Conservation (phyloP, 805 yeast genomes). For the Kodamaea kakaduensis region DNA sequence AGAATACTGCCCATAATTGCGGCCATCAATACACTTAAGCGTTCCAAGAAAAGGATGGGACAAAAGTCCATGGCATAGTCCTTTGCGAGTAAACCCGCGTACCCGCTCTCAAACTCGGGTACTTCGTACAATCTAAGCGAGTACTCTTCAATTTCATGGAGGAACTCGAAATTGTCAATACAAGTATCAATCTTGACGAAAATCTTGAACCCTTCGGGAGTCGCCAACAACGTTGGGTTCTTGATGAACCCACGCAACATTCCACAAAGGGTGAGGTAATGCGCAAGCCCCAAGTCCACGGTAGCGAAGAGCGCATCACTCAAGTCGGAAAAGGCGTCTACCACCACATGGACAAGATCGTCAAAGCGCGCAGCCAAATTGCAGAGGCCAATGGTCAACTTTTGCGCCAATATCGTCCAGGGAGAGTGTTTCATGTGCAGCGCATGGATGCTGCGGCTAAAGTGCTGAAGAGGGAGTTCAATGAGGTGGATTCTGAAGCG, state of each 20-base stretch:
- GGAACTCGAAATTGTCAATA: constrained; percentile 37
- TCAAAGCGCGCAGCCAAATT: constrained; percentile 25
- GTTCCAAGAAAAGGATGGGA: constrained; percentile 34
- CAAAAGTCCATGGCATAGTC: constrained; percentile 30
- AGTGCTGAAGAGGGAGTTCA: constrained; percentile 43
- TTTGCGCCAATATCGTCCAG: constrained; percentile 33
- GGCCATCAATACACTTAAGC: constrained; percentile 32
- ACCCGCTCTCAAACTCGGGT: constrained; percentile 11
- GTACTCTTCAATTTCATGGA: constrained; percentile 33
- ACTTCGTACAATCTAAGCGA: constrained; percentile 16
- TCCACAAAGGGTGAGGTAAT: constrained; percentile 36
- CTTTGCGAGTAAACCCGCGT: constrained; percentile 17
- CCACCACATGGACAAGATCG: constrained; percentile 16
- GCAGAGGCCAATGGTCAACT: constrained; percentile 31
- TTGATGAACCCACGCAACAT: constrained; percentile 28
- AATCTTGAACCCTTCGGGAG: constrained; percentile 24
- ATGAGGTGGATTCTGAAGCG: constrained; percentile 45
- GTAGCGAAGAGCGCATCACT: constrained; percentile 22
- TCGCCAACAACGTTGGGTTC: constrained; percentile 25
- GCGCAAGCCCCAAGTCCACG: constrained; percentile 21
- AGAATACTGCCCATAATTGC: constrained; percentile 30
- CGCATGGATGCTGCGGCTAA: constrained; percentile 29
- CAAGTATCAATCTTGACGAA: constrained; percentile 32
- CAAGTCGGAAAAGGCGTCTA: constrained; percentile 27
- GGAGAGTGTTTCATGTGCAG: constrained; percentile 24